Evolutionary conservation across 2,329 filamentous ascomycete genomes (phyloP).

Genomic region (Monosporascus sp.): DNA sequence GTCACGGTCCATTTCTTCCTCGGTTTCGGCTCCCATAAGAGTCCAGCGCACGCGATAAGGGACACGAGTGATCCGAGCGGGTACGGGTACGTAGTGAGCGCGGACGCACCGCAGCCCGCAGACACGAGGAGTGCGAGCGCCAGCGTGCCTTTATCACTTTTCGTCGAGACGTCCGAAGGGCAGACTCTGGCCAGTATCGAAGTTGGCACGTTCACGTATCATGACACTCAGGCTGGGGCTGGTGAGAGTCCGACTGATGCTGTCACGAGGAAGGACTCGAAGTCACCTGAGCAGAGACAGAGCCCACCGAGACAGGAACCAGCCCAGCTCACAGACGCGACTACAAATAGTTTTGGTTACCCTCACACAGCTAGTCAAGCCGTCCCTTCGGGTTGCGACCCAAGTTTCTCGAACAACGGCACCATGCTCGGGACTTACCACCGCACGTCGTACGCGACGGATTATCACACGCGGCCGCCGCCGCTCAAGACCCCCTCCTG

Average conservation of each 20-base stretch:
- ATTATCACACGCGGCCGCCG: constrained; percentile 35
- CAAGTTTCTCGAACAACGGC: constrained; percentile 29
- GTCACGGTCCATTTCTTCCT: constrained; percentile 61
- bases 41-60: constrained; percentile 61
- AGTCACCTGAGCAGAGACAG: constrained; percentile 39
- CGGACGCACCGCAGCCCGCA: constrained; percentile 61
- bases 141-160: constrained; percentile 51
- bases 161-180: constrained; percentile 47
- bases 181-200: constrained; percentile 48
- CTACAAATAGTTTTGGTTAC: constrained; percentile 54
- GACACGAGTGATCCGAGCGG: constrained; percentile 52
- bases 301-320: constrained; percentile 35
- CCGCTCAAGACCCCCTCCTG: constrained; percentile 38
- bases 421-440: constrained; percentile 55
- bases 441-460: constrained; percentile 46
- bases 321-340: constrained; percentile 31
- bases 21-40: constrained; percentile 74
- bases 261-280: constrained; percentile 35
- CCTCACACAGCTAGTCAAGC: constrained; percentile 48
- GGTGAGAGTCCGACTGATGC: constrained; percentile 33
- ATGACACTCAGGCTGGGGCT: constrained; percentile 30
- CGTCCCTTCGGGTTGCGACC: constrained; percentile 34
- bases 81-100: constrained; percentile 67
- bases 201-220: constrained; percentile 42
- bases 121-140: constrained; percentile 45